Evolutionary conservation across 2,329 filamentous ascomycete species (phyloP).

Genomic region (Juglanconis juglandina): DNA sequence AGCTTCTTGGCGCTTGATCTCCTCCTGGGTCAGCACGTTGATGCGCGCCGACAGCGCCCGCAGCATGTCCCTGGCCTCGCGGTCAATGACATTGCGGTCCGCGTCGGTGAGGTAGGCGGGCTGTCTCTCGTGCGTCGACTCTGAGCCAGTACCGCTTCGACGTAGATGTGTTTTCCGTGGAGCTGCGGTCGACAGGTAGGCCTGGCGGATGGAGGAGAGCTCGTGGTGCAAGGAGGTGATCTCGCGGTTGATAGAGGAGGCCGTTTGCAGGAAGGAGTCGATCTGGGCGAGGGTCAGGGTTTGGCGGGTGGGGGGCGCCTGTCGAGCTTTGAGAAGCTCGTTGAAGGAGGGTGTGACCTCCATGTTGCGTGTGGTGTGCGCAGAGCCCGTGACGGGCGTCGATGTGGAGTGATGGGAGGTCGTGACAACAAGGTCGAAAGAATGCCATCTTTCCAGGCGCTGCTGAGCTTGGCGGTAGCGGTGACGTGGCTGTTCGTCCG

Average conservation of each 20-base stretch:
- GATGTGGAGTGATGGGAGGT: background rate
- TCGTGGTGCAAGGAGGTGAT: conserved; percentile 77
- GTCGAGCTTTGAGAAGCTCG: conserved; percentile 59
- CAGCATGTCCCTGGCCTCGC: conserved; percentile 79
- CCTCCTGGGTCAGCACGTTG: conserved; percentile 73
- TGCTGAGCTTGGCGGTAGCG: background rate
- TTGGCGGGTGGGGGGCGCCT: conserved; percentile 46
- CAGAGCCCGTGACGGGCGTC: background rate
- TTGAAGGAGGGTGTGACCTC: conserved; percentile 69
- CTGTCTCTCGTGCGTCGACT: conserved; percentile 36
- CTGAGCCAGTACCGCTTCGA: conserved; percentile 34
- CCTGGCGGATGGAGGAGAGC: conserved; percentile 77
- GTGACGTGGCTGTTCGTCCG: background rate
- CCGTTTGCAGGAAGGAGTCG: conserved; percentile 89
- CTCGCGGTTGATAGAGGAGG: conserved; percentile 86
- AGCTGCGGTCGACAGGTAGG: conserved; percentile 81
- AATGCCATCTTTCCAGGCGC: too few species aligned
- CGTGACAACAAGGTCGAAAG: background rate
- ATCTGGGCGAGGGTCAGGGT: conserved; percentile 51
- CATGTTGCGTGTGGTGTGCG: conserved; percentile 32
- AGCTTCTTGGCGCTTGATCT: conserved; percentile 76
- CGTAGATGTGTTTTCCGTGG: conserved; percentile 55
- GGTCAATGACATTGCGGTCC: conserved; percentile 83
- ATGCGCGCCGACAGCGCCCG: conserved; percentile 83
- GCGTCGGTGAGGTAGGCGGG: conserved; percentile 66